A percentile compares a stretch with the other conserved stretches of the same genome.
Evolutionary conservation across 179 eudicot species (phyloP).

Genomic region (Gypsophila paniculata): DNA sequence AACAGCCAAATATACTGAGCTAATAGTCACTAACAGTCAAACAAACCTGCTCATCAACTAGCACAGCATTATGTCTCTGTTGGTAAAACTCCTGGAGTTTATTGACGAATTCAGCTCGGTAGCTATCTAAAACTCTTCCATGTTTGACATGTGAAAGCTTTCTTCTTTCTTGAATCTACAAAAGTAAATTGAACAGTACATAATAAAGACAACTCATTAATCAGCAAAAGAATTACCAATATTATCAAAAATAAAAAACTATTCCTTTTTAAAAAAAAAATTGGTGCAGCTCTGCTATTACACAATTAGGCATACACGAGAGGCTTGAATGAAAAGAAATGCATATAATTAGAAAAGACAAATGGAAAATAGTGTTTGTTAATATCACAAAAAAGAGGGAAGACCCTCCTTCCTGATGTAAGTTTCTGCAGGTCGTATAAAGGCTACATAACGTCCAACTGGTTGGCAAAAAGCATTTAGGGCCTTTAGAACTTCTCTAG

Average conservation of each 20-base stretch:
- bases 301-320: no score
- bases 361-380: background rate
- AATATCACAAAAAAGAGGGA: background rate
- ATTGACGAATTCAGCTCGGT: constrained; percentile 40
- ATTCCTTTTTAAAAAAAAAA: background rate
- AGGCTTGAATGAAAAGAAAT: background rate
- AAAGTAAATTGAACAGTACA: constrained; percentile 5
- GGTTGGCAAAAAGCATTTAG: background rate
- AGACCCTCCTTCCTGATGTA: background rate
- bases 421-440: background rate
- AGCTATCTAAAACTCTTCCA: constrained; percentile 35
- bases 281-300: background rate
- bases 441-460: background rate
- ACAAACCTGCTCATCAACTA: constrained; percentile 66
- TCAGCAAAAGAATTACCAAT: background rate
- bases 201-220: background rate
- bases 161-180: constrained; percentile 40
- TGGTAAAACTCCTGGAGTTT: constrained; percentile 57
- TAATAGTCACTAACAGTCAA: background rate
- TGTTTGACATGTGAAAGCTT: constrained; percentile 33
- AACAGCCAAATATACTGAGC: background rate
- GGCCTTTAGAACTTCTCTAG: background rate
- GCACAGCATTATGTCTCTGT: constrained; percentile 51
- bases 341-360: background rate
- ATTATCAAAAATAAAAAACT: background rate